These are phyloP conservation scores for Strobilomyces dryophilus DNA, from an alignment of 768 basidiomycete genomes.

Conservation along the genomic window DNA sequence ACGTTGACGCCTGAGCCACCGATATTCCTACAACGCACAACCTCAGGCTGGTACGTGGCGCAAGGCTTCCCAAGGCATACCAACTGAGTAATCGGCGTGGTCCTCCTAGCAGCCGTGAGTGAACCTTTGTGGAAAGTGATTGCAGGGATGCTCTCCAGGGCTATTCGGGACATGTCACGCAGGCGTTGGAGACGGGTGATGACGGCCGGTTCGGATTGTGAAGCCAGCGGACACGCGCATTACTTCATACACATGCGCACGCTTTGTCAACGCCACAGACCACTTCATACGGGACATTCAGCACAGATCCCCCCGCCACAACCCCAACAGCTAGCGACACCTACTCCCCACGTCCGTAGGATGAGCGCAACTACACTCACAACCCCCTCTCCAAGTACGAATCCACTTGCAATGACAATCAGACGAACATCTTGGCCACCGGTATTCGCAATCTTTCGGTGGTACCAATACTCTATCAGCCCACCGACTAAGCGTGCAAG, in stretches of 20 bases:
- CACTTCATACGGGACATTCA: conserved; percentile 48
- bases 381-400: conserved; percentile 93
- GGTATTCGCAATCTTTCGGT: conserved; percentile 43
- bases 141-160: conserved; percentile 67
- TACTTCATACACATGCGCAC: conserved; percentile 12
- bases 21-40: conserved; percentile 77
- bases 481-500: conserved; percentile 90
- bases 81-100: conserved; percentile 70
- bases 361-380: conserved; percentile 76
- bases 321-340: conserved; percentile 80
- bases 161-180: conserved; percentile 57
- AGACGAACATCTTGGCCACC: conserved; percentile 63
- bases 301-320: conserved; percentile 74
- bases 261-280: background rate
- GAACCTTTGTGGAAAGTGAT: conserved; percentile 74
- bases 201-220: background rate
- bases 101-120: conserved; percentile 63
- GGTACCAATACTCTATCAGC: conserved; percentile 68
- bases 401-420: conserved; percentile 89
- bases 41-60: conserved; percentile 72
- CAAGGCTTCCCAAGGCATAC: conserved; percentile 79
- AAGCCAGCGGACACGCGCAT: background rate
- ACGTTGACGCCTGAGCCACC: conserved; percentile 76
- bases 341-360: conserved; percentile 70
- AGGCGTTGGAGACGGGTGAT: background rate